Conservation (phyloP, 176 grass and related monocot species). For the Bothriochloa decipiens region DNA sequence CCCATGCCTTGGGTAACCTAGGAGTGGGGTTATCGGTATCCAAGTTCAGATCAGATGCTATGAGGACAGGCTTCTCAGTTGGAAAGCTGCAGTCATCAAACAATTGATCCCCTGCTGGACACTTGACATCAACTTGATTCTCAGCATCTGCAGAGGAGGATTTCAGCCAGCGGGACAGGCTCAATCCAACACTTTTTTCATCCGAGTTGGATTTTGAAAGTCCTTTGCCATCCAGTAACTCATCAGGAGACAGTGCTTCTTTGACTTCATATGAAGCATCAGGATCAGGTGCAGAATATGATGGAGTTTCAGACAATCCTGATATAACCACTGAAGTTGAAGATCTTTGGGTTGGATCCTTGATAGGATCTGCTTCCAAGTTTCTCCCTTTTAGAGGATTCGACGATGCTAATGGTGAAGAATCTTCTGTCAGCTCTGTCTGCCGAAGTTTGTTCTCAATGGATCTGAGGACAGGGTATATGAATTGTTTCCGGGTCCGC, state of each 20-base stretch:
- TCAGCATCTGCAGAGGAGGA: constrained; percentile 10
- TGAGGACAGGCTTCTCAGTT: constrained; percentile 33
- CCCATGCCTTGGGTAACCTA: constrained; percentile 39
- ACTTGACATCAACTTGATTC: no score
- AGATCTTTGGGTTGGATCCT: constrained; percentile 29
- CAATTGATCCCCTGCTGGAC: neutral
- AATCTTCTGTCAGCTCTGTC: constrained; percentile 18
- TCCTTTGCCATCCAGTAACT: constrained; percentile 29
- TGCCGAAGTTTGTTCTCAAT: constrained; percentile 46
- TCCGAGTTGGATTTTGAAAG: constrained; percentile 34
- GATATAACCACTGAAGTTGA: constrained; percentile 14
- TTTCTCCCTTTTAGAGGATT: neutral
- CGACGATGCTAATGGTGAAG: neutral
- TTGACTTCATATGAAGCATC: constrained; percentile 34
- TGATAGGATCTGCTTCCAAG: constrained; percentile 20
- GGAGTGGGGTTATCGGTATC: constrained; percentile 35
- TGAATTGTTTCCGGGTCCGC: constrained; percentile 55
- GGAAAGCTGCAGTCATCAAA: constrained; percentile 4
- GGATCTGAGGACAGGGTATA: constrained; percentile 62
- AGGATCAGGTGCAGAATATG: constrained; percentile 12
- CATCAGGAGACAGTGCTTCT: constrained; percentile 21
- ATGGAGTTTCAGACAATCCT: constrained; percentile 33
- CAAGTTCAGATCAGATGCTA: constrained; percentile 35
- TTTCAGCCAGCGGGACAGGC: constrained; percentile 61
- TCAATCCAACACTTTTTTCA: constrained; percentile 49